Evolutionary conservation across 306 rosid species (phyloP).

Genomic region (Carpinus viminea): DNA sequence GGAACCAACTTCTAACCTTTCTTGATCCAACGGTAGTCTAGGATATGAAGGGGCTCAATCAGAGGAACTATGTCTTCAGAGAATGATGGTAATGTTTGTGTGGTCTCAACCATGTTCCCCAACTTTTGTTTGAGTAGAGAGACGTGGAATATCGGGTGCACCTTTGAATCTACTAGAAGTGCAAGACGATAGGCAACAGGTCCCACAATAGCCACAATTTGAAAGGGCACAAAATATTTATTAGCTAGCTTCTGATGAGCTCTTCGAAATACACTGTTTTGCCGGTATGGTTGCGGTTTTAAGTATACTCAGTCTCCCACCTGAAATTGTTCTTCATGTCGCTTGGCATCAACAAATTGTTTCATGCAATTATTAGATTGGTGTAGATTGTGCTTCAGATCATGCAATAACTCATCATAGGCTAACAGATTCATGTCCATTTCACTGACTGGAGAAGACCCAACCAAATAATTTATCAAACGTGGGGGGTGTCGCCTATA

Average conservation of each 20-base stretch:
- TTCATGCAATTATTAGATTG: background rate
- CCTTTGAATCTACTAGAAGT: background rate
- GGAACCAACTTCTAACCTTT: background rate
- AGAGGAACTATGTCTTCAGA: background rate
- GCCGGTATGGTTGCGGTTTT: background rate
- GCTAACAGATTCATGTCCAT: background rate
- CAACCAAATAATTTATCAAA: background rate
- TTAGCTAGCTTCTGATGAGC: slow-evolving; percentile 2
- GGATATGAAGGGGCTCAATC: background rate
- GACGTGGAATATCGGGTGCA: background rate
- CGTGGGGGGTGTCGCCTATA: background rate
- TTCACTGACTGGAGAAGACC: background rate
- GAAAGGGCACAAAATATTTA: background rate
- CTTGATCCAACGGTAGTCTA: background rate
- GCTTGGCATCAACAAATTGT: no score
- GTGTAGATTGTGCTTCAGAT: background rate
- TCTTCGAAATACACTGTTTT: background rate
- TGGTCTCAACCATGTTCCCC: no score
- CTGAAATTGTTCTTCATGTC: background rate
- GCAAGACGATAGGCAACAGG: background rate
- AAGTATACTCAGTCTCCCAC: background rate
- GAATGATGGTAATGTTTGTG: background rate
- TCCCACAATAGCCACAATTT: background rate
- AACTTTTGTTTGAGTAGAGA: background rate
- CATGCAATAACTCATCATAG: background rate